Evolutionary conservation across 2,329 filamentous ascomycete species (phyloP).

Genomic region (Colletotrichum godetiae): DNA sequence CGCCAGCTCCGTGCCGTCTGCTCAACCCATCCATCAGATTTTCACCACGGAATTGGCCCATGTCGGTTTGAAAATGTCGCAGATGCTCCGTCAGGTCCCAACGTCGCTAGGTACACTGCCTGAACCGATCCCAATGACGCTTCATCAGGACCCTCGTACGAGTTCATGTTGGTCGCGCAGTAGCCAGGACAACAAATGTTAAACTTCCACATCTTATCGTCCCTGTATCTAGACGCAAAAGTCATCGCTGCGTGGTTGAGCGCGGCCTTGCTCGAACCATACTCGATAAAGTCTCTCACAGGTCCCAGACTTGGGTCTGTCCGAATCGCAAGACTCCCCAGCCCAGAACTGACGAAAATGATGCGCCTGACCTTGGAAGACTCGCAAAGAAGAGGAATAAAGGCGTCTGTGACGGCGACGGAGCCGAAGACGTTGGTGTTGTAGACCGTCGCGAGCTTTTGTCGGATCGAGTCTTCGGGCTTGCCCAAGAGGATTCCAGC

Average conservation of each 20-base stretch:
- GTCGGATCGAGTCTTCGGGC: conserved; percentile 62
- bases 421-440: conserved; percentile 71
- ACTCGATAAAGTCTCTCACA: conserved; percentile 1
- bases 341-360: conserved; percentile 22
- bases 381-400: conserved; percentile 47
- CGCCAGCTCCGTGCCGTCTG: background rate
- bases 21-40: rapidly evolving
- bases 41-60: conserved; percentile 7
- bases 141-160: conserved; percentile 8
- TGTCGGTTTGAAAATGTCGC: conserved; percentile 22
- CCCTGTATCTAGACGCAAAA: conserved; percentile 3
- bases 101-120: conserved; percentile 18
- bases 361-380: conserved; percentile 10
- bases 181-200: conserved; percentile 29
- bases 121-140: conserved; percentile 24
- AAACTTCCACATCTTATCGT: conserved; percentile 23
- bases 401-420: conserved; percentile 61
- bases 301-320: background rate
- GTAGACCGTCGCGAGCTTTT: conserved; percentile 63
- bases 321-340: conserved; percentile 19
- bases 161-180: conserved; percentile 28
- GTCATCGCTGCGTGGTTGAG: conserved; percentile 24
- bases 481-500: conserved; percentile 67
- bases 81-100: conserved; percentile 14
- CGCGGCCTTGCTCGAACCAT: conserved; percentile 28